Conservation (phyloP, 352 stramenopile species). For the Globisporangium yorkense region DNA sequence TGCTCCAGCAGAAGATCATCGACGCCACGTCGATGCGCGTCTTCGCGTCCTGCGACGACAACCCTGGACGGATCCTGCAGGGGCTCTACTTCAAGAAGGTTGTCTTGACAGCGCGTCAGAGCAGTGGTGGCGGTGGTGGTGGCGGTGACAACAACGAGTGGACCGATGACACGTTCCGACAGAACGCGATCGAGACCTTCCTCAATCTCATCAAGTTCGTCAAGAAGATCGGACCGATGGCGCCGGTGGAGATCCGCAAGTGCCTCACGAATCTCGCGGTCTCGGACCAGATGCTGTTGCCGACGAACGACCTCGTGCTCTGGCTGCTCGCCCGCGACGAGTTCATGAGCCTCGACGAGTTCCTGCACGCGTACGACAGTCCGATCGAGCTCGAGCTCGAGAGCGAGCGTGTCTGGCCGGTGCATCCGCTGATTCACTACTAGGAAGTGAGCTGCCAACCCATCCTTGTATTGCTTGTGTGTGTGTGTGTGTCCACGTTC, state of each 20-base stretch:
- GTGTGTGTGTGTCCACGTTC: too few species aligned
- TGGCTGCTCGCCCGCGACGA: slow-evolving; percentile 52
- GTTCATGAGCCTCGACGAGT: slow-evolving; percentile 60
- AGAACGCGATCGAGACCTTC: slow-evolving; percentile 41
- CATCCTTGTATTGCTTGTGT: neutral
- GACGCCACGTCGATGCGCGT: slow-evolving; percentile 40
- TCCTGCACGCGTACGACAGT: slow-evolving; percentile 31
- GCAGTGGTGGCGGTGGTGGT: neutral
- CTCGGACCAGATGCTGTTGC: slow-evolving; percentile 57
- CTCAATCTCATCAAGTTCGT: slow-evolving; percentile 55
- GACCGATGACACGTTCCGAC: slow-evolving; percentile 35
- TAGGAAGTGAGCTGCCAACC: slow-evolving; percentile 6
- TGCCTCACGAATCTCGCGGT: slow-evolving; percentile 50
- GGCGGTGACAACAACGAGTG: slow-evolving; percentile 27
- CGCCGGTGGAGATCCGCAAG: slow-evolving; percentile 47
- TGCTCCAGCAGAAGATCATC: slow-evolving; percentile 31
- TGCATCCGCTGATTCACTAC: slow-evolving; percentile 65
- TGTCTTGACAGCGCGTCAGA: slow-evolving; percentile 15
- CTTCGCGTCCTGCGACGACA: slow-evolving; percentile 56
- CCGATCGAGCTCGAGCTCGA: slow-evolving; percentile 50
- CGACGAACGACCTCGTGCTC: slow-evolving; percentile 45
- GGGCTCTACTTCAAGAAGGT: slow-evolving; percentile 69
- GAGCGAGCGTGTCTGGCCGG: slow-evolving; percentile 68
- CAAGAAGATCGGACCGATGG: slow-evolving; percentile 50
- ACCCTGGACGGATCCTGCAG: slow-evolving; percentile 40